Evolutionary conservation across 176 grass and related monocot genomes (phyloP), one percentile per base, ranked within the genome.

Genomic region (Aegilops bicornis): DNA sequence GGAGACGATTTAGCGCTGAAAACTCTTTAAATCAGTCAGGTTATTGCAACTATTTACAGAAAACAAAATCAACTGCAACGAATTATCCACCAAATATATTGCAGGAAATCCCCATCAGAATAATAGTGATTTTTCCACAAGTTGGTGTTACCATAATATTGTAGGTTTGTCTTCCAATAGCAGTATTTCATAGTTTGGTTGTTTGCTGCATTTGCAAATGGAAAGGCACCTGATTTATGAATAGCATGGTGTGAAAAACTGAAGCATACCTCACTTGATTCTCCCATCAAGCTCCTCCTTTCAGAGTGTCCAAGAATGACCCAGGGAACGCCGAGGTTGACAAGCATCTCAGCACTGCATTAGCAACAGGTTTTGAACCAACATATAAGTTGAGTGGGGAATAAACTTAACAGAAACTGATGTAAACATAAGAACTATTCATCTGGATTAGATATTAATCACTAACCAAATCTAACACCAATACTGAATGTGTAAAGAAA

Each of bases 251-350:
- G 52, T 20, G 52, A 52, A 61, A 5, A 56, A 17, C 1, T 29
- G n/a, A 4, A 50, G n/a, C 56, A 76, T 87, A 99, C 97, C 88
- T 99, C 97, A 61, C 83, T 99, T 50, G 97, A 90, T 89, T 99
- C 97, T 65, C 83, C 92, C 90, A 99, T 69, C 64, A 99, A 94
- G 73, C 84, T 85, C 91, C 94, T 99, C 85, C 92, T 94, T 79
- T 99, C 94, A 52, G 97, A 99, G 90, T 99, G 97, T 68, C 97
- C 94, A 88, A 96, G 86, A 79, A 99, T 96, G 78, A 96, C 94
- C 94, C 92, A 99, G 33, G 92, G 97, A 80, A 99, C 74, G 45
- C 82, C 90, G 79, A 99, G 91, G 89, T 96, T 96, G 59, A 45
- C 77, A 39, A 99, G 97, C 97, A 99, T 99, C 82, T 99, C 97